These are phyloP conservation scores for Prunus yedoensis DNA, from an alignment of 331 rosid species.

Conservation along the genomic window DNA sequence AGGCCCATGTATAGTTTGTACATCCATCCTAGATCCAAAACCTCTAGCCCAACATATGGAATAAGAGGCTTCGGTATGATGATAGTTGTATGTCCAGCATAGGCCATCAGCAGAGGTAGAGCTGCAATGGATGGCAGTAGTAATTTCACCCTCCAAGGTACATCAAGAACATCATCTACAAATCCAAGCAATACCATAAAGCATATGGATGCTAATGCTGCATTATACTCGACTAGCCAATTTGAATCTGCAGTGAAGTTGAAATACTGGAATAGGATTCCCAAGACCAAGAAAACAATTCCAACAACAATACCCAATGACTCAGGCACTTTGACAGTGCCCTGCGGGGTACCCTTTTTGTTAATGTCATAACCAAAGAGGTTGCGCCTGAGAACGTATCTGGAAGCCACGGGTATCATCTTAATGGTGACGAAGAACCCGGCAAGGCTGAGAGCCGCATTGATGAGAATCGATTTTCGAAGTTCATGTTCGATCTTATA, in stretches of 20 bases:
- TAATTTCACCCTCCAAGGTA: conserved; percentile 98
- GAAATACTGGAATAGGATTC: conserved; percentile 76
- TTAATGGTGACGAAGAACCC: conserved; percentile 60
- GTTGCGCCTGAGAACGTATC: conserved; percentile 65
- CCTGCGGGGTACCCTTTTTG: conserved; percentile 84
- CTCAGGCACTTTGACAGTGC: conserved; percentile 89
- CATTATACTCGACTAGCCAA: conserved; percentile 98
- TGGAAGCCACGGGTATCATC: conserved; percentile 84
- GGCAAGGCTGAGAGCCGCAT: conserved; percentile 64
- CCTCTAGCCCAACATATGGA: conserved; percentile 61
- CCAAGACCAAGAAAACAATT: conserved; percentile 71
- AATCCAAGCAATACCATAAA: conserved; percentile 95
- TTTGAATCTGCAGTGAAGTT: conserved; percentile 80
- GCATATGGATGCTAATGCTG: conserved; percentile 87
- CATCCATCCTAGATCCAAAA: conserved; percentile 86
- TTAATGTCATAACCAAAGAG: conserved; percentile 89
- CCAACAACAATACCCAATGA: conserved; percentile 85
- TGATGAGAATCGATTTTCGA: conserved; percentile 63
- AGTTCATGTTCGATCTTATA: conserved; percentile 60
- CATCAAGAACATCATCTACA: conserved; percentile 94
- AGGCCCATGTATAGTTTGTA: conserved; percentile 96
- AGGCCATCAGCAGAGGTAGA: conserved; percentile 95
- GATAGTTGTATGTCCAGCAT: conserved; percentile 97
- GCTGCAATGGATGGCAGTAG: conserved; percentile 90
- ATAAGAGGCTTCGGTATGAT: conserved; percentile 88